These are phyloP conservation scores for Cryptococcus maquisensis DNA, from an alignment of 1,284 basidiomycete genomes.

Conservation along the genomic window DNA sequence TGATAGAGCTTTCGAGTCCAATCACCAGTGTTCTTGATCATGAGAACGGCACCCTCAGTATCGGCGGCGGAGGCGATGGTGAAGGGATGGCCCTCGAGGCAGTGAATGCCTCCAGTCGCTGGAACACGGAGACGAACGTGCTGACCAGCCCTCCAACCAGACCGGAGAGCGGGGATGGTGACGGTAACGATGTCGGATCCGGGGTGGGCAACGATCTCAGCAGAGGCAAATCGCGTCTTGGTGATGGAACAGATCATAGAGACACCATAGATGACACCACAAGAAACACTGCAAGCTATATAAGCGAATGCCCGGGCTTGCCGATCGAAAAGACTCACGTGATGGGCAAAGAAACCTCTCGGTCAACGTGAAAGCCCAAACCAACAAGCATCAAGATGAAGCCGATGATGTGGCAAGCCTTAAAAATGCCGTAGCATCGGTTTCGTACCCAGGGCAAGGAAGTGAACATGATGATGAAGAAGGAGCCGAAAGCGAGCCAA, in stretches of 20 bases:
- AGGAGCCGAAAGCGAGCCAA: conserved; percentile 25
- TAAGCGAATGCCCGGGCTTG: background rate
- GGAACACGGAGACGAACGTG: conserved; percentile 46
- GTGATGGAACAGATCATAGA: conserved; percentile 25
- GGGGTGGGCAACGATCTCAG: conserved; percentile 33
- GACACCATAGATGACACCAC: conserved; percentile 49
- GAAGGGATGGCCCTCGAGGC: conserved; percentile 45
- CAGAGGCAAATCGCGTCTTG: conserved; percentile 36
- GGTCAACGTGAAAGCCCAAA: conserved; percentile 76
- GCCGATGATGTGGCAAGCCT: conserved; percentile 56
- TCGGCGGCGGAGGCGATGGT: conserved; percentile 48
- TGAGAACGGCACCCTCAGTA: conserved; percentile 33
- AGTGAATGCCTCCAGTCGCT: conserved; percentile 17
- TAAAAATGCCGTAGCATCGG: conserved; percentile 35
- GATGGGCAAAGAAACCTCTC: background rate
- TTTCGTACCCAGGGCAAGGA: conserved; percentile 43
- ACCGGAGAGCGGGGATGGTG: conserved; percentile 33
- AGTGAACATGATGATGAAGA: conserved; percentile 35
- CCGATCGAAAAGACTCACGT: background rate
- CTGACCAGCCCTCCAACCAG: conserved; percentile 49
- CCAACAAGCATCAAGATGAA: conserved; percentile 75
- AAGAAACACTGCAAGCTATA: conserved; percentile 53
- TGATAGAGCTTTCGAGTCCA: conserved; percentile 39
- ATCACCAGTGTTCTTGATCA: conserved; percentile 40
- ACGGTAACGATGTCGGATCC: conserved; percentile 36